Base-by-base conservation (phyloP, 352 stramenopile genomes). In the Globisporangium emineosum region DNA sequence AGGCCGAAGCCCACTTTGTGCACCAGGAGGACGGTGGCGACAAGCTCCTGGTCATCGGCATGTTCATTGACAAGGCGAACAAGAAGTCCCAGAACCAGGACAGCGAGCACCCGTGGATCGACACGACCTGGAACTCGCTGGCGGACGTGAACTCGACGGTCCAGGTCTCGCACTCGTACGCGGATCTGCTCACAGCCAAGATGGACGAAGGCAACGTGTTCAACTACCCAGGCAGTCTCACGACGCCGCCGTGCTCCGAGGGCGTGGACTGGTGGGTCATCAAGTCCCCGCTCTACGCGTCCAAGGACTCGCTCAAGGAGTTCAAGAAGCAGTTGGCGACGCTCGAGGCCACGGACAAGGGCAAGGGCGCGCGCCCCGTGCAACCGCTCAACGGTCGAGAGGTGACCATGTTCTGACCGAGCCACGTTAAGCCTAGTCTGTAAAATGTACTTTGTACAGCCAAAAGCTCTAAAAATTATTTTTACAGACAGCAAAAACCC, bases 191-290 rank as follows among this genome's bases (percentile, higher is more conserved):
- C 27, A 51, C 17, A 4, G 60, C 55, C 27, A 60, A 68, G 30
- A 67, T 62, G 50, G 15, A 30, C 60, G 52, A 68, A 43, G 49
- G 60, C 23, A 52, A 33, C 27, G 50, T 91, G 23, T 86, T 88
- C 67, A 91, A 91, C 71, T 91, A 91, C 75, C 59, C 76, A 0
- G 82, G 82, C n/a, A 89, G 82, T 21, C 70, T 88, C 17, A 91
- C 79, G 21, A 88, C 76, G 1, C 82, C 82, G 0, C 58, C 45
- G 13, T 91, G 82, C 35, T 59, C 67, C 47, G 82, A 89, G 60
- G 78, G 60, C 45, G 82, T 77, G 1, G 72, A 88, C 61, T 91
- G 82, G 82, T 91, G 79, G 78, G 73, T 91, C 23, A 64, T 89
- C 47, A 53, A 82, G 30, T 59, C 42, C 3, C 51, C 60, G 13